These are phyloP conservation scores for Monosporascus sp. DNA, from an alignment of 2,329 filamentous ascomycete species.

Conservation along the genomic window DNA sequence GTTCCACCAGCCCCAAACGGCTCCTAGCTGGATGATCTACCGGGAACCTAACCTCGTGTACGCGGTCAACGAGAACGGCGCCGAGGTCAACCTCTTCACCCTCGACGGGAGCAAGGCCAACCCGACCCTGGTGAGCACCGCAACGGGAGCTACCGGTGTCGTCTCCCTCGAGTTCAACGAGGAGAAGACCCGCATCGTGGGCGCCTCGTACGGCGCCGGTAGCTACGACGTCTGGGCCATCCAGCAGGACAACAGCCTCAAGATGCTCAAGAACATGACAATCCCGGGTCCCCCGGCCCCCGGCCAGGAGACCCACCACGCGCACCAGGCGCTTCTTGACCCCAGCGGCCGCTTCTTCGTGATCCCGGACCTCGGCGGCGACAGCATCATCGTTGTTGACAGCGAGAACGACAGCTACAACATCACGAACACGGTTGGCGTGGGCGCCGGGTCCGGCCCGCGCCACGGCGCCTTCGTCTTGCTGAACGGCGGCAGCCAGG, in stretches of 20 bases:
- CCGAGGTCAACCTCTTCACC: constrained; percentile 33
- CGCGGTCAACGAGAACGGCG: constrained; percentile 42
- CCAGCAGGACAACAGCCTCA: constrained; percentile 28
- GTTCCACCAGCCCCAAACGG: constrained; percentile 21
- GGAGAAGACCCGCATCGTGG: constrained; percentile 40
- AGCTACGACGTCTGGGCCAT: constrained; percentile 43
- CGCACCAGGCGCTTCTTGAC: constrained; percentile 45
- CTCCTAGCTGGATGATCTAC: constrained; percentile 43
- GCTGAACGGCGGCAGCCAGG: constrained; percentile 16
- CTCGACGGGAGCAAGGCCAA: constrained; percentile 29
- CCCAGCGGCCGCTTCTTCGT: constrained; percentile 45
- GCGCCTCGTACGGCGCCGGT: constrained; percentile 36
- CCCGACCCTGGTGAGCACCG: constrained; percentile 23
- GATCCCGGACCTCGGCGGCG: constrained; percentile 44
- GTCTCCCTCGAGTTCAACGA: constrained; percentile 44
- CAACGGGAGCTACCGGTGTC: constrained; percentile 35
- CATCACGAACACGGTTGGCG: constrained; percentile 28
- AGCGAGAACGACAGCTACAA: constrained; percentile 34
- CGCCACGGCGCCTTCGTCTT: constrained; percentile 47
- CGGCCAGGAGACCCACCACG: constrained; percentile 27
- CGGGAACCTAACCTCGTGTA: constrained; percentile 36
- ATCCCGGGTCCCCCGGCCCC: constrained; percentile 25
- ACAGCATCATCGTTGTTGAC: constrained; percentile 43
- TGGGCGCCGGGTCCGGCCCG: constrained; percentile 40
- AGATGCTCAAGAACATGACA: constrained; percentile 33